Conservation (phyloP, 2,329 filamentous ascomycete species). For the Tolypocladium paradoxum region DNA sequence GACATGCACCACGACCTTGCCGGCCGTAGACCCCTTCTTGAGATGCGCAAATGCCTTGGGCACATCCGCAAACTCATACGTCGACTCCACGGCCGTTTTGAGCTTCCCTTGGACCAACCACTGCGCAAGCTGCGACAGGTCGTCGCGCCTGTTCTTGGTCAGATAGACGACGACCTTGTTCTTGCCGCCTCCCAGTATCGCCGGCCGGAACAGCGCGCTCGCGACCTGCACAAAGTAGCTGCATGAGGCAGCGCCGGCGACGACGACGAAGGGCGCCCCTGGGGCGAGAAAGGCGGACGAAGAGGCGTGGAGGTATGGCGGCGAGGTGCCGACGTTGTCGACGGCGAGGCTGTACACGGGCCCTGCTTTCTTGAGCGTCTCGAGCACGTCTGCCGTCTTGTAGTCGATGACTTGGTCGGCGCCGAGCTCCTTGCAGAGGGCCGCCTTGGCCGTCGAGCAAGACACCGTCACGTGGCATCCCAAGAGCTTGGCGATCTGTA, state of each 20-base stretch:
- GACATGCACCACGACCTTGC: constrained; percentile 43
- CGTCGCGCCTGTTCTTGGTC: constrained; percentile 27
- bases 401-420: constrained; percentile 59
- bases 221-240: constrained; percentile 13
- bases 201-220: constrained; percentile 16
- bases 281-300: constrained; percentile 38
- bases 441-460: constrained; percentile 48
- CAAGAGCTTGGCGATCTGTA: constrained; percentile 53
- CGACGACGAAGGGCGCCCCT: constrained; percentile 37
- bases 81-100: constrained; percentile 42
- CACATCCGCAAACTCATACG: constrained; percentile 45
- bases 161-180: constrained; percentile 30
- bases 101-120: constrained; percentile 50
- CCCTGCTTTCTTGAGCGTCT: constrained; percentile 33
- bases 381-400: constrained; percentile 35
- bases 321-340: constrained; percentile 47
- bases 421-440: constrained; percentile 46
- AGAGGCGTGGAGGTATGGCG: constrained; percentile 39
- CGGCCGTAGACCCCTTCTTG: constrained; percentile 45
- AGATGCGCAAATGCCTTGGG: constrained; percentile 46
- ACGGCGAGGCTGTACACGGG: constrained; percentile 37
- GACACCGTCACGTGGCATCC: constrained; percentile 50
- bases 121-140: constrained; percentile 37
- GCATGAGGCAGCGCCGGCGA: constrained; percentile 29
- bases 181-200: constrained; percentile 28